phyloP scores from a whole-genome alignment of 495 filamentous ascomycete species.

The Penicillium pulvis region DNA sequence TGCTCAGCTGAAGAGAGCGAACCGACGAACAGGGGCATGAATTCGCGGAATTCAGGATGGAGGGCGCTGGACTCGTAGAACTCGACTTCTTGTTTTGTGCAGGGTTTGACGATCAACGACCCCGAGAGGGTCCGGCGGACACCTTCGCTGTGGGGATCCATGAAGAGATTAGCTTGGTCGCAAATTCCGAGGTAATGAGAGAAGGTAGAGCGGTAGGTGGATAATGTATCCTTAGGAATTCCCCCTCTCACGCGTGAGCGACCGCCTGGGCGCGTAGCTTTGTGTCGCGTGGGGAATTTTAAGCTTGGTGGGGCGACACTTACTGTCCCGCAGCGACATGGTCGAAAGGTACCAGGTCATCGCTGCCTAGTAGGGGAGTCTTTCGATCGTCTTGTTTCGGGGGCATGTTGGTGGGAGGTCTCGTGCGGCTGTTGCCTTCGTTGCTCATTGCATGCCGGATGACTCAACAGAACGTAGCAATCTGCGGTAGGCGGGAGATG shows the following conservation, averaged over 20 bases:
- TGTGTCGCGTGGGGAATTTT: conserved; percentile 13
- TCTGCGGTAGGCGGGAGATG: not conserved
- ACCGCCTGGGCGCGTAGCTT: conserved; percentile 4
- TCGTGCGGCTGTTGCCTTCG: not conserved
- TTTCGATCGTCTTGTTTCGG: conserved; percentile 41
- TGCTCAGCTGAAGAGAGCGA: conserved; percentile 61
- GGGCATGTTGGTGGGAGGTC: conserved; percentile 34
- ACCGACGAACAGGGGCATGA: conserved; percentile 86
- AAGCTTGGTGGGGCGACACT: conserved; percentile 42
- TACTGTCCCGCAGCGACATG: conserved; percentile 94
- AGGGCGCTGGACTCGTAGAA: conserved; percentile 83
- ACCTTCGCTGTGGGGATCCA: conserved; percentile 66
- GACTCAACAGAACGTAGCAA: conserved; percentile 12
- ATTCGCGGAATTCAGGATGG: conserved; percentile 71
- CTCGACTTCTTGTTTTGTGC: conserved; percentile 78
- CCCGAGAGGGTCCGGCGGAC: conserved; percentile 85
- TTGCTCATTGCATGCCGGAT: conserved; percentile 23
- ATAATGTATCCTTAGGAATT: not conserved
- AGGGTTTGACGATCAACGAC: conserved; percentile 91
- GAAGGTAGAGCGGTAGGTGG: not conserved
- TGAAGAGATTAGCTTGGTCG: conserved; percentile 10
- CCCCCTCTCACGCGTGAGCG: conserved; percentile 5
- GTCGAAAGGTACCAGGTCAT: conserved; percentile 69
- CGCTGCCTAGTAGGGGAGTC: conserved; percentile 42
- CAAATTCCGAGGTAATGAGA: not conserved